Percentiles rank a stretch among this genome's conserved stretches.
phyloP scores from a whole-genome alignment of 495 filamentous ascomycete genomes.

The Elaphomyces granulatus region DNA sequence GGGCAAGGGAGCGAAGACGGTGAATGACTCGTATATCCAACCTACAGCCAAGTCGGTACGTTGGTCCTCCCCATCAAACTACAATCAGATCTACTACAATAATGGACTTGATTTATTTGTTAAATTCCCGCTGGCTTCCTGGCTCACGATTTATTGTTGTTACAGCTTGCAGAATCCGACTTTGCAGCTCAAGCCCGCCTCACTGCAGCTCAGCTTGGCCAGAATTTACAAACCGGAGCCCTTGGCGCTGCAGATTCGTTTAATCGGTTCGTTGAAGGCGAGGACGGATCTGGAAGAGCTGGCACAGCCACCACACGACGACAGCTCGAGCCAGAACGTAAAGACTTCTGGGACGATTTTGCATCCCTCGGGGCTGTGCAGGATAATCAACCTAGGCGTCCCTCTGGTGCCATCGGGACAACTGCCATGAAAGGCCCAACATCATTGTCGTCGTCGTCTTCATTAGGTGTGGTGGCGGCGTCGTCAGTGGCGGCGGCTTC shows the following conservation, averaged over 20 bases:
- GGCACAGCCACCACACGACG: constrained; percentile 5
- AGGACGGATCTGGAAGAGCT: constrained; percentile 18
- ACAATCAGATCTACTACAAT: constrained; percentile 1
- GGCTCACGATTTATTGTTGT: not conserved
- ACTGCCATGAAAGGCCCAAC: constrained; percentile 51
- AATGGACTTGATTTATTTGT: constrained; percentile 1
- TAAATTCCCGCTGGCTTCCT: not conserved
- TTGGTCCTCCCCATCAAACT: constrained; percentile 2
- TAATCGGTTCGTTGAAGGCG: constrained; percentile 67
- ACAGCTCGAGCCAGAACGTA: constrained; percentile 47
- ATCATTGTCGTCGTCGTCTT: too few species aligned
- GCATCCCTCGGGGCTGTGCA: constrained; percentile 42
- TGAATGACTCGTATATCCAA: constrained; percentile 80
- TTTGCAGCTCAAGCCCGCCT: constrained; percentile 66
- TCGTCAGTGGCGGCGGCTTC: not conserved
- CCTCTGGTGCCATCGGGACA: constrained; percentile 49
- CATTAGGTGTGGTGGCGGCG: not conserved
- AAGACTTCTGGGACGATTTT: constrained; percentile 84
- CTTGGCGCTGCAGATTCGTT: constrained; percentile 62
- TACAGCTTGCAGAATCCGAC: constrained; percentile 70
- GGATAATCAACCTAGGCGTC: constrained; percentile 29
- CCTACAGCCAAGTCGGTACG: constrained; percentile 75
- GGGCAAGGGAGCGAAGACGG: constrained; percentile 70
- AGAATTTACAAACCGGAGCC: constrained; percentile 47
- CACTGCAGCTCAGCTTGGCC: constrained; percentile 52